Conservation (phyloP, 768 basidiomycete genomes). For the Punctularia strigosozonata region DNA sequence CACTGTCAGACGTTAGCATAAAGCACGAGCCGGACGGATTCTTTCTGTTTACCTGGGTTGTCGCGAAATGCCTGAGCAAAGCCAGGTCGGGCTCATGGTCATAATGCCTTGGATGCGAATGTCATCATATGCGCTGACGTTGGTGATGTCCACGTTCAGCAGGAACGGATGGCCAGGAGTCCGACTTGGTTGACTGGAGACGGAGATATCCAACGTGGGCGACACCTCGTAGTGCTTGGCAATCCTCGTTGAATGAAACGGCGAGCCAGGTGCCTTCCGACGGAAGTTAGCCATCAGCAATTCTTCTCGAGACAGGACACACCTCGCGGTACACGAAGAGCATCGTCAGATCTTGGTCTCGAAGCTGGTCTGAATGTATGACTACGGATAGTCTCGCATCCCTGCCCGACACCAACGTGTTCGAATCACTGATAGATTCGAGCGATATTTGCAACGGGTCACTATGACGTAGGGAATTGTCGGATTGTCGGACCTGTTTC, state of each 20-base stretch:
- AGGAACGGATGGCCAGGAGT: constrained; percentile 37
- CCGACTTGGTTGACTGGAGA: constrained; percentile 37
- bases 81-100: constrained; percentile 63
- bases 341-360: constrained; percentile 40
- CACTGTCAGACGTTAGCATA: constrained; percentile 18
- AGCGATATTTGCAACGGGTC: constrained; percentile 37
- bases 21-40: constrained; percentile 27
- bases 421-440: constrained; percentile 12
- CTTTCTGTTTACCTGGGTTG: constrained; percentile 14
- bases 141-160: constrained; percentile 45
- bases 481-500: constrained; percentile 27
- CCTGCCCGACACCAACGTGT: constrained; percentile 33
- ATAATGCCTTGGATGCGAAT: constrained; percentile 47
- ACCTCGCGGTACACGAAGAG: constrained; percentile 64
- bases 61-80: constrained; percentile 31
- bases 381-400: constrained; percentile 38
- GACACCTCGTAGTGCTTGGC: constrained; percentile 46
- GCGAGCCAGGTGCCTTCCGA: constrained; percentile 29
- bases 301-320: constrained; percentile 6
- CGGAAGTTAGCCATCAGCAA: too few relatives aligned
- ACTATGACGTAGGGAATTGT: constrained; percentile 39
- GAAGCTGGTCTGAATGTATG: constrained; percentile 37
- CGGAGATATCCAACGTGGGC: constrained; percentile 43
- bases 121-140: constrained; percentile 27
- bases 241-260: constrained; percentile 50